Percentiles rank a stretch among this genome's conserved stretches.
phyloP scores from a whole-genome alignment of 257 asterid species.

The Fraxinus americana region DNA sequence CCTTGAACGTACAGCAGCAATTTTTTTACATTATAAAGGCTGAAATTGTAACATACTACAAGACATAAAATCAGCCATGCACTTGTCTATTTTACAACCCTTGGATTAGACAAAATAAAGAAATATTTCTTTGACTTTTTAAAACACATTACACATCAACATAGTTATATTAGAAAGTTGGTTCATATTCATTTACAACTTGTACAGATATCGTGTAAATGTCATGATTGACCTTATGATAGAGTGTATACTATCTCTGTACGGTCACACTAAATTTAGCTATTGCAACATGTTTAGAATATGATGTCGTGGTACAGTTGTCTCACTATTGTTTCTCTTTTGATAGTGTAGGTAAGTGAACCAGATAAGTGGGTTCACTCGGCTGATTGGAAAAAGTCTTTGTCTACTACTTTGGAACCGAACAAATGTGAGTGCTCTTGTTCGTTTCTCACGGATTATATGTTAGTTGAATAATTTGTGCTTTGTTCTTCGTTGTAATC shows the following conservation, averaged over 20 bases:
- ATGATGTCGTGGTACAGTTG: background rate
- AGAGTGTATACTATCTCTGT: background rate
- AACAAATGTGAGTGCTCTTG: constrained; percentile 75
- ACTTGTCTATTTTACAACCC: too few species aligned
- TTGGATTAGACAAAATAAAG: too few species aligned
- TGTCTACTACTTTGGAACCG: constrained; percentile 79
- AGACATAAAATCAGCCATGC: too few species aligned
- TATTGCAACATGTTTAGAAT: background rate
- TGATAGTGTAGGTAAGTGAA: constrained; percentile 69
- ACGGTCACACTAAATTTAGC: background rate
- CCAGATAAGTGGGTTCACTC: constrained; percentile 81
- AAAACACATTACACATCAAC: too few species aligned
- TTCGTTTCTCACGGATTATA: constrained; percentile 4
- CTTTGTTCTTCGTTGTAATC: background rate
- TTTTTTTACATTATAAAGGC: too few species aligned
- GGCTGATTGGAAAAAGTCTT: constrained; percentile 73
- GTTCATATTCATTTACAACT: too few species aligned
- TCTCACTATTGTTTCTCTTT: constrained; percentile 23
- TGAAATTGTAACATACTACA: too few species aligned
- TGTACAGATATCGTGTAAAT: too few species aligned
- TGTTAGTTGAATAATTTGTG: background rate
- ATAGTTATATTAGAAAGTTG: too few species aligned
- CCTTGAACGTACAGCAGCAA: too few species aligned
- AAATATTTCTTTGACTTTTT: too few species aligned
- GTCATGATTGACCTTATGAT: constrained; percentile 7